Percentiles rank a stretch among this genome's conserved stretches.
Conservation (phyloP, 495 filamentous ascomycete genomes). For the Hypomontagnella monticulosa region DNA sequence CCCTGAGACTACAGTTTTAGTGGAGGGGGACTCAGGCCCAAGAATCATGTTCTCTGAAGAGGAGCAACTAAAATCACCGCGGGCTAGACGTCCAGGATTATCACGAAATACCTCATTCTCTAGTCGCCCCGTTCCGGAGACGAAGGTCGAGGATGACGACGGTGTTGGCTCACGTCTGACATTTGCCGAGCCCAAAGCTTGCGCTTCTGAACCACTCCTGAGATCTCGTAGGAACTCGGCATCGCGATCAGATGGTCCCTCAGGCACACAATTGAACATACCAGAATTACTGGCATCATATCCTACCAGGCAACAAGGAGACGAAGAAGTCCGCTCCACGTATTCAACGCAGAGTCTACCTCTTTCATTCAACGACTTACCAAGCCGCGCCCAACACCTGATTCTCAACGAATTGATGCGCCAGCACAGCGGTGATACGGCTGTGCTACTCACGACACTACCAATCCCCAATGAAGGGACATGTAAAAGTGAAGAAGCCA, state of each 20-base stretch:
- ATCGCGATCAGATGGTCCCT: constrained; percentile 25
- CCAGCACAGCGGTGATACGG: constrained; percentile 73
- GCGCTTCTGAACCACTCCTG: constrained; percentile 28
- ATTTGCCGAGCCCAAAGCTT: constrained; percentile 61
- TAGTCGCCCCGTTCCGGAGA: constrained; percentile 69
- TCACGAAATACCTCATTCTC: constrained; percentile 67
- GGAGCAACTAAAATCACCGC: constrained; percentile 41
- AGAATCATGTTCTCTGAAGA: constrained; percentile 81
- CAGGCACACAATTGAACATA: constrained; percentile 48
- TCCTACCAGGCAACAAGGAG: constrained; percentile 32
- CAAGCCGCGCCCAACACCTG: constrained; percentile 82
- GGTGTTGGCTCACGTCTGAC: constrained; percentile 73
- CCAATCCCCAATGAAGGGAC: constrained; percentile 82
- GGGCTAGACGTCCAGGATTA: constrained; percentile 52
- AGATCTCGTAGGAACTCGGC: constrained; percentile 46
- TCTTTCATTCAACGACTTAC: constrained; percentile 85
- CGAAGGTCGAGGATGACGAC: constrained; percentile 66
- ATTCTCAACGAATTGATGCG: constrained; percentile 87
- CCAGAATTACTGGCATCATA: constrained; percentile 49
- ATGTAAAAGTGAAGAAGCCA: constrained; percentile 71
- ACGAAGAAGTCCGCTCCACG: constrained; percentile 59
- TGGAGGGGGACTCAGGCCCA: constrained; percentile 70
- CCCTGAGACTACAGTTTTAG: constrained; percentile 73
- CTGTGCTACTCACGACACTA: constrained; percentile 83
- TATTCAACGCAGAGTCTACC: constrained; percentile 70